Percentiles rank a stretch among this genome's conserved stretches.
phyloP scores from a whole-genome alignment of 2,329 filamentous ascomycete genomes.

The Trichoderma sp. region DNA sequence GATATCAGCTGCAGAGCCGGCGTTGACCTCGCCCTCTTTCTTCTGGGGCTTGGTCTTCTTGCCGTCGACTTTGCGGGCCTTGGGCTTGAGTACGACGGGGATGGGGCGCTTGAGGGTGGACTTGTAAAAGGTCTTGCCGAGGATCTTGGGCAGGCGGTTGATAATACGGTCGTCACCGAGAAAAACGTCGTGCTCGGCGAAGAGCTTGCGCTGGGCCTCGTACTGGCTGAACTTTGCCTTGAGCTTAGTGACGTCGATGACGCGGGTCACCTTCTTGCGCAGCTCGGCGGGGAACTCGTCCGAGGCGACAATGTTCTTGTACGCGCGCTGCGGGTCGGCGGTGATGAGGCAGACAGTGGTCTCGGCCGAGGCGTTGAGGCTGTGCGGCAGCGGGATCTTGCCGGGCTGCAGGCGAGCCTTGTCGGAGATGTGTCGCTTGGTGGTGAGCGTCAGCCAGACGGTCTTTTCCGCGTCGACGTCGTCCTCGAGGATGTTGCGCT shows the following conservation, averaged over 20 bases:
- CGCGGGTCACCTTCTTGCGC: slow-evolving; percentile 66
- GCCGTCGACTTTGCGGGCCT: slow-evolving; percentile 61
- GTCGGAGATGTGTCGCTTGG: slow-evolving; percentile 68
- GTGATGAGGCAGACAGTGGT: slow-evolving; percentile 84
- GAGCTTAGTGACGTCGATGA: slow-evolving; percentile 83
- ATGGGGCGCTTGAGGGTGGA: slow-evolving; percentile 80
- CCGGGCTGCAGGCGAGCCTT: slow-evolving; percentile 78
- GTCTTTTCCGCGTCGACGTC: slow-evolving; percentile 50
- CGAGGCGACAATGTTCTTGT: slow-evolving; percentile 84
- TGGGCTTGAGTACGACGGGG: slow-evolving; percentile 70
- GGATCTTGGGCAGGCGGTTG: slow-evolving; percentile 68
- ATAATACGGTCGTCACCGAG: slow-evolving; percentile 87
- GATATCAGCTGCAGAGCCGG: slow-evolving; percentile 63
- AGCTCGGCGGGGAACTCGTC: slow-evolving; percentile 69
- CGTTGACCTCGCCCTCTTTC: slow-evolving; percentile 45
- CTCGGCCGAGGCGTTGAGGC: slow-evolving; percentile 65
- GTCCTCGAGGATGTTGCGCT: slow-evolving; percentile 59
- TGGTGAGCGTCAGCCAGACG: slow-evolving; percentile 64
- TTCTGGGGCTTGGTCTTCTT: slow-evolving; percentile 61
- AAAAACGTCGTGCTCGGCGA: slow-evolving; percentile 88
- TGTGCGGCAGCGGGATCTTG: slow-evolving; percentile 78
- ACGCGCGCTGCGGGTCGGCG: slow-evolving; percentile 76
- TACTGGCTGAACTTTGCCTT: slow-evolving; percentile 82
- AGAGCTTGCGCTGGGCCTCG: slow-evolving; percentile 81
- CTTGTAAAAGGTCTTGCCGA: slow-evolving; percentile 95